Conservation (phyloP, 148 eudicot genomes). For the Diospyros kaki region DNA sequence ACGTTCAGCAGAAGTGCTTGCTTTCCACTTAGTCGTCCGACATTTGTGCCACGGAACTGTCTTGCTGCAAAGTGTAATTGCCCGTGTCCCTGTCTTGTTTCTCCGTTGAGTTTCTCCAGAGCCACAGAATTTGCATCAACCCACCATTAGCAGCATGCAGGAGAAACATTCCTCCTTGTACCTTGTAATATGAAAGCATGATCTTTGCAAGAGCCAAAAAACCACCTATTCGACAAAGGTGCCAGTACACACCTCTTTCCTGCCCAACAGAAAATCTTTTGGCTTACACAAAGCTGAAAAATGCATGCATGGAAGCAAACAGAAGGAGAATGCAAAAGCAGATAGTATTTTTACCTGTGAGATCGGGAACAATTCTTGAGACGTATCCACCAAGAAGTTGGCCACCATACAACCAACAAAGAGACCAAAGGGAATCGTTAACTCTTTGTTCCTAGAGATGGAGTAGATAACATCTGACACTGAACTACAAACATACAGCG, state of each 20-base stretch:
- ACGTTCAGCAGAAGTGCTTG: no score
- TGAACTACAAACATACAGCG: slow-evolving; percentile 25
- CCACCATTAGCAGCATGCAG: slow-evolving; percentile 51
- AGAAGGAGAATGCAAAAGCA: background rate
- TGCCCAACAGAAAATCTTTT: slow-evolving; percentile 22
- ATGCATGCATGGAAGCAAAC: background rate
- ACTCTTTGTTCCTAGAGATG: slow-evolving; percentile 46
- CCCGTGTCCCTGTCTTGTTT: background rate
- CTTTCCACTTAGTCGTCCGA: no score
- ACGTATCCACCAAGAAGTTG: slow-evolving; percentile 32
- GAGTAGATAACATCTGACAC: slow-evolving; percentile 28
- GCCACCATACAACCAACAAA: slow-evolving; percentile 36
- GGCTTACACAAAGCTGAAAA: background rate
- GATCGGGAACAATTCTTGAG: slow-evolving; percentile 29
- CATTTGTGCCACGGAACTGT: no score
- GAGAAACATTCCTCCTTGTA: slow-evolving; percentile 24
- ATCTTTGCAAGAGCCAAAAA: slow-evolving; percentile 39
- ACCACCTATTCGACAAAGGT: slow-evolving; percentile 29
- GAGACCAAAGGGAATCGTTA: slow-evolving; percentile 50
- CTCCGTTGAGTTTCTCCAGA: slow-evolving; percentile 22
- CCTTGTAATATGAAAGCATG: slow-evolving; percentile 18
- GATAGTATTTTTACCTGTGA: slow-evolving; percentile 23
- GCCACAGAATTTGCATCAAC: slow-evolving; percentile 52
- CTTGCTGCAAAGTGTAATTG: no score
- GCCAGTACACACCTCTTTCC: slow-evolving; percentile 21